These are phyloP conservation scores for Magnaporthiopsis incrustans DNA, from an alignment of 2,329 filamentous ascomycete species.

Conservation along the genomic window DNA sequence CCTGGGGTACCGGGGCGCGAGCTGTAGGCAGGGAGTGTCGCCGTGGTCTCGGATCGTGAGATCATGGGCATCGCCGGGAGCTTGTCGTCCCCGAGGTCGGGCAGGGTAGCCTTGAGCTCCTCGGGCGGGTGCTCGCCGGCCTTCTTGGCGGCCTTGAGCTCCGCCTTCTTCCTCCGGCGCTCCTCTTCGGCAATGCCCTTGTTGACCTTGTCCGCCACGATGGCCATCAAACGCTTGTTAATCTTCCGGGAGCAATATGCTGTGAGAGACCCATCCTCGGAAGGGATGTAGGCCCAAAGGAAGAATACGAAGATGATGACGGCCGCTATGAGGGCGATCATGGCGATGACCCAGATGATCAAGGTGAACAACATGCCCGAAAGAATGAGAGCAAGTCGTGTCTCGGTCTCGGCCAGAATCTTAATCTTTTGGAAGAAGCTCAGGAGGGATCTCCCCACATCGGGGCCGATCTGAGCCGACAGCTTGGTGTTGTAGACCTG, in stretches of 20 bases:
- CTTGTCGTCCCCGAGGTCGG: conserved; percentile 41
- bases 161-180: conserved; percentile 45
- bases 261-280: conserved; percentile 68
- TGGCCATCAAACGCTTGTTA: conserved; percentile 73
- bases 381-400: conserved; percentile 73
- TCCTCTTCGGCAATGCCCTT: conserved; percentile 78
- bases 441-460: conserved; percentile 54
- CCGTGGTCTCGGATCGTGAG: conserved; percentile 50
- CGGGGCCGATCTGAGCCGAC: conserved; percentile 42
- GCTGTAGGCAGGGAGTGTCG: conserved; percentile 54
- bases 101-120: conserved; percentile 59
- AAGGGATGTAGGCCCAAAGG: conserved; percentile 85
- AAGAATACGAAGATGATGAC: conserved; percentile 78
- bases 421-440: conserved; percentile 81
- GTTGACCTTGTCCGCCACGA: conserved; percentile 81
- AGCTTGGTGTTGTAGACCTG: conserved; percentile 73
- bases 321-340: conserved; percentile 66
- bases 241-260: conserved; percentile 90
- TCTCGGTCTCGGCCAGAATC: conserved; percentile 62
- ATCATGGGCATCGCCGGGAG: conserved; percentile 51
- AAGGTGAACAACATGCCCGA: conserved; percentile 90
- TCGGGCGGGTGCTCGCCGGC: conserved; percentile 42
- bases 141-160: conserved; percentile 42
- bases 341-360: conserved; percentile 78
- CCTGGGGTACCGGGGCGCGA: conserved; percentile 50